Evolutionary conservation across 495 filamentous ascomycete genomes (phyloP).

Genomic region (Gamarada debralockiae): DNA sequence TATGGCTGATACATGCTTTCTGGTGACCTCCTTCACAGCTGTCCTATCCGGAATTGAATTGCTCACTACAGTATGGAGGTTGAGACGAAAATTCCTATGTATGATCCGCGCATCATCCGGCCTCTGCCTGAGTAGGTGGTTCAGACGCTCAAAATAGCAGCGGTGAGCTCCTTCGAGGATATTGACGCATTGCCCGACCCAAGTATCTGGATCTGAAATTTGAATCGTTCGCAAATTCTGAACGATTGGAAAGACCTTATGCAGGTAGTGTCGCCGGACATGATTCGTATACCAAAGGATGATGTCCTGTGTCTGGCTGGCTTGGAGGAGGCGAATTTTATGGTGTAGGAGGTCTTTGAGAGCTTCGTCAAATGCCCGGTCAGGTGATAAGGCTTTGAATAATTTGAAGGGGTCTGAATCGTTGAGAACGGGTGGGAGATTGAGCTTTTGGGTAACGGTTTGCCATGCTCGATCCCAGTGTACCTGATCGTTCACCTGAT

Average conservation of each 20-base stretch:
- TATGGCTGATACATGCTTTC: conserved; percentile 47
- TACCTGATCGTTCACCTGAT: conserved; percentile 45
- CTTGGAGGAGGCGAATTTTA: conserved; percentile 33
- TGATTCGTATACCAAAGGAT: conserved; percentile 49
- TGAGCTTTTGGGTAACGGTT: conserved; percentile 57
- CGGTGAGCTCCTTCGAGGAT: conserved; percentile 46
- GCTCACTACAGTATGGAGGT: conserved; percentile 62
- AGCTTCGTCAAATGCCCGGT: conserved; percentile 31
- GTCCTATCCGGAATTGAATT: conserved; percentile 58
- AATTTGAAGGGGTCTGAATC: conserved; percentile 35
- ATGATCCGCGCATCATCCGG: conserved; percentile 9
- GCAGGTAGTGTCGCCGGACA: conserved; percentile 45
- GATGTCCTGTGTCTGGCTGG: conserved; percentile 43
- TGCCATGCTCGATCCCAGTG: conserved; percentile 68
- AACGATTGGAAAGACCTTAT: conserved; percentile 46
- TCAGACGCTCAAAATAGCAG: conserved; percentile 45
- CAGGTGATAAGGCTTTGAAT: conserved; percentile 7
- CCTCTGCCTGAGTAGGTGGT: conserved; percentile 38
- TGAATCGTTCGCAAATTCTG: conserved; percentile 11
- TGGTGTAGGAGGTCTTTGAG: conserved; percentile 39
- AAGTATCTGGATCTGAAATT: neutral
- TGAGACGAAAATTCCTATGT: conserved; percentile 43
- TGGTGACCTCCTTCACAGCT: conserved; percentile 50
- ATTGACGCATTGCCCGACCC: conserved; percentile 38
- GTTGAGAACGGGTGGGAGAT: conserved; percentile 36